Evolutionary conservation across 2,329 filamentous ascomycete species (phyloP).

Genomic region (Xylariales sp.): DNA sequence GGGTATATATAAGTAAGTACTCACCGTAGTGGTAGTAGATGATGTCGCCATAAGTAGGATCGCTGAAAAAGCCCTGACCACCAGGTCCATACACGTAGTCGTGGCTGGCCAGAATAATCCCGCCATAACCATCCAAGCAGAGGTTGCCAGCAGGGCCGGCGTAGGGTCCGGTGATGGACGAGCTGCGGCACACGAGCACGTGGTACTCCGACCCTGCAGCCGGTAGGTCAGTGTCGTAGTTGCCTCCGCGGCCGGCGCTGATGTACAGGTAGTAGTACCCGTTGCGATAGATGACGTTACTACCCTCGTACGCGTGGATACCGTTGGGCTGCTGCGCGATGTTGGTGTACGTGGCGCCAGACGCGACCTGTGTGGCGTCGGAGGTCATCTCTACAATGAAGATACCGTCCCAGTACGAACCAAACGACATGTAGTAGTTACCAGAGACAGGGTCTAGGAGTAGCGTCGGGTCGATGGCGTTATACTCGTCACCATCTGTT

Average conservation of each 20-base stretch:
- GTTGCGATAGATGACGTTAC: conserved; percentile 44
- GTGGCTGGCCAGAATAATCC: conserved; percentile 55
- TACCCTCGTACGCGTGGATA: not conserved
- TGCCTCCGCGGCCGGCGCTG: conserved; percentile 56
- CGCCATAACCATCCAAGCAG: conserved; percentile 44
- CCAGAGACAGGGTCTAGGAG: not conserved
- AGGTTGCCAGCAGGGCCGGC: conserved; percentile 17
- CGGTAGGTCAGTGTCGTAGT: conserved; percentile 39
- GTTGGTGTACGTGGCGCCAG: conserved; percentile 21
- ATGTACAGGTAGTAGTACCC: conserved; percentile 60
- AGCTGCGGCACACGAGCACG: conserved; percentile 56
- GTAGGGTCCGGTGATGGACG: conserved; percentile 44
- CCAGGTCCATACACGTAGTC: conserved; percentile 60
- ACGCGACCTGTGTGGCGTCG: conserved; percentile 21
- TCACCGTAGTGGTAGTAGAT: conserved; percentile 4
- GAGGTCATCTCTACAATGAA: conserved; percentile 31
- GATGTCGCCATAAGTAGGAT: conserved; percentile 14
- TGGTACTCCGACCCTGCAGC: conserved; percentile 55
- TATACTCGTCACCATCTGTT: conserved; percentile 33
- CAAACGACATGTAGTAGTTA: conserved; percentile 2
- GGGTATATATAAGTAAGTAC: not conserved
- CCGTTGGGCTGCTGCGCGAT: not conserved
- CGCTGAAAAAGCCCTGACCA: conserved; percentile 44
- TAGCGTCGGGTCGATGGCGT: conserved; percentile 45
- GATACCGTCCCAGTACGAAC: conserved; percentile 3